Base-by-base conservation (phyloP, 2,329 filamentous ascomycete genomes). In the Epichloe coenophiala region DNA sequence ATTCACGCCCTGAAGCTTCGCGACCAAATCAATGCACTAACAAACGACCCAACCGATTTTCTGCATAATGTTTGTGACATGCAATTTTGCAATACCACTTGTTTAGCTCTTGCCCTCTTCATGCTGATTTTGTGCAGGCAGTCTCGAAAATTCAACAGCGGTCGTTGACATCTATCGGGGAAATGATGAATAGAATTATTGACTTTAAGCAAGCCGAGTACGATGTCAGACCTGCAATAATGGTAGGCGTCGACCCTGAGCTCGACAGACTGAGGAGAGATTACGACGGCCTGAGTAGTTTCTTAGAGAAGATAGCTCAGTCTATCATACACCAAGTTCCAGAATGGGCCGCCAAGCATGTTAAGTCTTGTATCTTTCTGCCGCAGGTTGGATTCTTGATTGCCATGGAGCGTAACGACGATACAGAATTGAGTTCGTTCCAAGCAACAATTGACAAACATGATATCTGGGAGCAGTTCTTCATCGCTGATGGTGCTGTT, bases 301-400 rank as follows among this genome's bases (percentile, higher is more conserved):
- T 96, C 12, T 74, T 98, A 13, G 81, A 78, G 2, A 67, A 80
- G 49, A 79, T 88, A 2, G 81, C 83, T 5, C 70, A 73, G 17
- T 75, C 79, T n/a, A 71, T 95, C 51, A 77, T 77, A 1, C 64
- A 67, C 13, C 72, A 74, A 1, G 70, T 93, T 19, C 84, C 89
- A 1, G 71, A 76, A 53, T 75, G 75, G 72, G 72, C 73, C 17
- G 64, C 64, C 27, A 62, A 67, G 33, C 72, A 77, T 53, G 67
- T 83, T 13, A 71, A 75, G 36, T 90, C 90, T 50, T 94, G 94
- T 55, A 84, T 93, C 17, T 95, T 93, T 63, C 85, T 95, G 54
- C 91, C 90, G 0, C 89, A 95, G 60, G 78, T 96, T 38, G 93
- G 93, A 0, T 98, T 96, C 61, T 76, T 96, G 38, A 86, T 89